Conservation (phyloP, 148 eudicot genomes). For the Silene uniflora region DNA sequence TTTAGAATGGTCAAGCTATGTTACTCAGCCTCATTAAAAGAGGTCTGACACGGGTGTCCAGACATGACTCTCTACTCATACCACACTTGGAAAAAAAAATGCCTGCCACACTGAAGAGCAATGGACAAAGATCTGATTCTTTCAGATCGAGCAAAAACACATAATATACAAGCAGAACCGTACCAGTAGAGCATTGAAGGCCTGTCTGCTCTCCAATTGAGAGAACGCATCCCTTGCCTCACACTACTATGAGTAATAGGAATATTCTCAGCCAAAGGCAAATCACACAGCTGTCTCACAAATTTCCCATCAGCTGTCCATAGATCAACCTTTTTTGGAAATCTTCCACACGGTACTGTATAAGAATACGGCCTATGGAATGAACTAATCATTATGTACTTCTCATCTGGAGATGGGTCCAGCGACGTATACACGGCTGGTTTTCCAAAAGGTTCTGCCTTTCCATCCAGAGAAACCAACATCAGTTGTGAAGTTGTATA, state of each 20-base stretch:
- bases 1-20: neutral
- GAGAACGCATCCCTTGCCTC: slow-evolving; percentile 83
- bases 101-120: neutral
- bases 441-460: slow-evolving; percentile 56
- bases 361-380: slow-evolving; percentile 87
- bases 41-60: no score
- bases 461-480: slow-evolving; percentile 78
- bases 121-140: neutral
- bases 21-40: no score
- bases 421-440: slow-evolving; percentile 82
- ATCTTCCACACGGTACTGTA: slow-evolving; percentile 85
- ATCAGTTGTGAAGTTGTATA: slow-evolving; percentile 90
- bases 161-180: slow-evolving; percentile 9
- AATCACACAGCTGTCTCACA: slow-evolving; percentile 75
- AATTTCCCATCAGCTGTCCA: slow-evolving; percentile 86
- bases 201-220: slow-evolving; percentile 93
- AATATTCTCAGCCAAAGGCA: slow-evolving; percentile 93
- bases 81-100: neutral
- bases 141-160: neutral
- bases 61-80: neutral
- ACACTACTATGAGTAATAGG: slow-evolving; percentile 89
- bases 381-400: slow-evolving; percentile 60
- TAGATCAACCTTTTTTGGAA: slow-evolving; percentile 83
- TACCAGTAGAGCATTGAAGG: slow-evolving; percentile 90
- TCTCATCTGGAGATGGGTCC: slow-evolving; percentile 89